Evolutionary conservation across 306 rosid genomes (phyloP).

Genomic region (Pueraria montana): DNA sequence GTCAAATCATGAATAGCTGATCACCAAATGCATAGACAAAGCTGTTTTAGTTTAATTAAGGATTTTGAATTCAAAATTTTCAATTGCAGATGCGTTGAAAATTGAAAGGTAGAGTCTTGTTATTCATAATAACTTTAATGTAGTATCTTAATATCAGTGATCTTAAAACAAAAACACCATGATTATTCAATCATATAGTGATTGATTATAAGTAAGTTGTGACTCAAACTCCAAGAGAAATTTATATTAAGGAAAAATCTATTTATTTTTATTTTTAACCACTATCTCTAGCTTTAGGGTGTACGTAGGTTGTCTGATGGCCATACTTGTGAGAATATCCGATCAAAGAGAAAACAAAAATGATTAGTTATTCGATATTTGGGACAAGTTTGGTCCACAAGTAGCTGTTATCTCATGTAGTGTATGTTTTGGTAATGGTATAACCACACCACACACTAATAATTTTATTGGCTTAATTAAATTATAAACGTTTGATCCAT

Average conservation of each 20-base stretch:
- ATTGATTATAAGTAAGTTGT: neutral
- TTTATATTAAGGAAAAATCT: neutral
- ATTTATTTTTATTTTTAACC: too few relatives aligned
- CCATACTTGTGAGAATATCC: neutral
- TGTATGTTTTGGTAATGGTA: neutral
- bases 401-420: neutral
- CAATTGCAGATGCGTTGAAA: neutral
- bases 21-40: constrained; percentile 3
- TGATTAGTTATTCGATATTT: neutral
- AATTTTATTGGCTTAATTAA: neutral
- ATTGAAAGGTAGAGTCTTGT: neutral
- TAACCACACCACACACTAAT: neutral
- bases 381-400: constrained; percentile 12
- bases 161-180: neutral
- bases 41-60: neutral
- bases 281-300: neutral
- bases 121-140: neutral
- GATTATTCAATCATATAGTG: neutral
- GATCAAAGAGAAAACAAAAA: neutral
- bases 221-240: neutral
- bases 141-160: neutral
- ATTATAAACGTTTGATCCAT: neutral
- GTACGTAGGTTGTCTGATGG: neutral
- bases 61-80: neutral
- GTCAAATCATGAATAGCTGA: neutral